A percentile compares a stretch with the other conserved stretches of the same genome.
phyloP scores from a whole-genome alignment of 768 basidiomycete genomes.

The Scleroderma bovista region DNA sequence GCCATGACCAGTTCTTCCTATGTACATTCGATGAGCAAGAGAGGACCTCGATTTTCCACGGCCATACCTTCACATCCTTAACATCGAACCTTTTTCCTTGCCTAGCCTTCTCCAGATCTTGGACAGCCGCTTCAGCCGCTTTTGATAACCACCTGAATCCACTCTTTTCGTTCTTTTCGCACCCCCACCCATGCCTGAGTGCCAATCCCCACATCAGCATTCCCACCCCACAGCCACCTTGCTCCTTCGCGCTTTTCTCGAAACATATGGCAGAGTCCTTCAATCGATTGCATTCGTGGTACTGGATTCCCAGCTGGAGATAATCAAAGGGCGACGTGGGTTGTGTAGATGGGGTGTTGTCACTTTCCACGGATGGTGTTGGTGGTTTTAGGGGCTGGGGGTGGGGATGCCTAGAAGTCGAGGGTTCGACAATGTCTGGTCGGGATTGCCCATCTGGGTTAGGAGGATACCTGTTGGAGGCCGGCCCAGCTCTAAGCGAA shows the following conservation, averaged over 20 bases:
- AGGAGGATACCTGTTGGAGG: constrained; percentile 51
- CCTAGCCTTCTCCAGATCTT: constrained; percentile 63
- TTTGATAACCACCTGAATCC: constrained; percentile 81
- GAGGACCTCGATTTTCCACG: background rate
- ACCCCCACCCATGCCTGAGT: constrained; percentile 86
- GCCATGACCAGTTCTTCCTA: constrained; percentile 81
- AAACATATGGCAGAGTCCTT: constrained; percentile 66
- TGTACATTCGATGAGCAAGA: background rate
- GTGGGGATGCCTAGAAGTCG: constrained; percentile 21
- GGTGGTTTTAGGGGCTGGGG: constrained; percentile 9
- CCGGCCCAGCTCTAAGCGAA: constrained; percentile 32
- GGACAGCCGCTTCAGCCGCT: constrained; percentile 78
- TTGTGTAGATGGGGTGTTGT: constrained; percentile 14
- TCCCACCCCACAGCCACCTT: constrained; percentile 80
- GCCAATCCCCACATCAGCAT: constrained; percentile 92
- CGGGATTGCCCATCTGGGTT: constrained; percentile 60
- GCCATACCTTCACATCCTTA: constrained; percentile 47
- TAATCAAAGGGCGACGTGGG: constrained; percentile 54
- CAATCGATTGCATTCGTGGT: constrained; percentile 71
- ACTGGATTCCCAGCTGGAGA: constrained; percentile 70
- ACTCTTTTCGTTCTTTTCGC: constrained; percentile 66
- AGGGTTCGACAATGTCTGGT: constrained; percentile 41
- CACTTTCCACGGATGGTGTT: constrained; percentile 9
- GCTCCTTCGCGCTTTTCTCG: constrained; percentile 66
- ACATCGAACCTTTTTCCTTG: constrained; percentile 41